Evolutionary conservation across 2,329 filamentous ascomycete genomes (phyloP), one percentile per base, ranked within the genome.

Genomic region (Cadophora sp.): DNA sequence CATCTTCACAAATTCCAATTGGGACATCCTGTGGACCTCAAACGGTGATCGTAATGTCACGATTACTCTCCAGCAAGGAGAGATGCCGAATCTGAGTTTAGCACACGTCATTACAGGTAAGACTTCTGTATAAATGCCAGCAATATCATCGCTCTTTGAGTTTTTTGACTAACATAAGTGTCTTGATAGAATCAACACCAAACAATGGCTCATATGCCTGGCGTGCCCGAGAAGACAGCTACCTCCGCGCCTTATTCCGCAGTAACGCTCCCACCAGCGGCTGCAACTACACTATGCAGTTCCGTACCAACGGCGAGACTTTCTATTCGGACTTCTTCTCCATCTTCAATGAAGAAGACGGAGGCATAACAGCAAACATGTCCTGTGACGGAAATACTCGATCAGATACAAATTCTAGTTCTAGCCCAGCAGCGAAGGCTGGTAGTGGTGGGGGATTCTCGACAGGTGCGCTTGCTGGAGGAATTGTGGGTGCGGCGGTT

Each of bases 31-130:
- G 1, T 59, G 31, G 55, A 40, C 55, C 7, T 43, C 55, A 16
- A 59, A 59, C 16, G 31, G 55, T 26, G 55, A 59, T 22, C 31
- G 55, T 22, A 59, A 37, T 40, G 55, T 59, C 34, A 59, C 55
- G 26, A 59, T 59, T 26, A 40, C 55, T 40, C 55, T 59, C 31
- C 55, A 37, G 12, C 29, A 59, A 40, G 55, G 31, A 4, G 31
- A 59, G n/a, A 11, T n/a, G 9, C 31, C 40, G 22, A 59, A 43
- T 14, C n/a, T 37, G n/a, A 59, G 31, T 59, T 11, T 59, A 26
- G 55, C 55, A 16, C 31, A 59, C 34, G 22, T 59, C 12, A 59
- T 40, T 4, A 16, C 31, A 24, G n/a, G 55, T 59, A 26, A n/a
- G n/a, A 37, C 3, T 22, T 46, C 2, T n/a, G n/a, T n/a, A n/a